phyloP scores from a whole-genome alignment of 768 basidiomycete species.

The Phylloporus scabripes region DNA sequence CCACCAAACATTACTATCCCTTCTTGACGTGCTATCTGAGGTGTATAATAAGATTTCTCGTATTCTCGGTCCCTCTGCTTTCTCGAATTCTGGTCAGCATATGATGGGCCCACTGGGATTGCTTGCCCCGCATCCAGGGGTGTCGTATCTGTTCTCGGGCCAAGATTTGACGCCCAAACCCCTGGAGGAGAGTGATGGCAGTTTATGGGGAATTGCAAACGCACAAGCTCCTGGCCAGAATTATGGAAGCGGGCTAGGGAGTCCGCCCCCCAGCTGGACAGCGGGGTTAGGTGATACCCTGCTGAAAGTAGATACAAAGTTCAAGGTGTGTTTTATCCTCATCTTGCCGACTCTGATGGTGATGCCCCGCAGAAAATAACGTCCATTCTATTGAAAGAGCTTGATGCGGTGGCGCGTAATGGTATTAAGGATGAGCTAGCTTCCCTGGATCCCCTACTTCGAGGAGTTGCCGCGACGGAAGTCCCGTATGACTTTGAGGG shows the following conservation, averaged over 20 bases:
- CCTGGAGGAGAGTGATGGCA: slow-evolving; percentile 42
- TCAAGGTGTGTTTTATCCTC: slow-evolving; percentile 55
- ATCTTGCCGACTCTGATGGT: neutral
- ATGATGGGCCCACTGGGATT: slow-evolving; percentile 72
- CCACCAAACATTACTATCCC: slow-evolving; percentile 80
- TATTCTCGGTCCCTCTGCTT: slow-evolving; percentile 77
- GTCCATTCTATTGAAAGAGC: slow-evolving; percentile 71
- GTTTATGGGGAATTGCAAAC: slow-evolving; percentile 72
- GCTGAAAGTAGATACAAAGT: slow-evolving; percentile 73
- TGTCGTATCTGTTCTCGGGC: slow-evolving; percentile 62
- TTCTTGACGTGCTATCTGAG: slow-evolving; percentile 85
- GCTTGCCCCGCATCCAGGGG: slow-evolving; percentile 74
- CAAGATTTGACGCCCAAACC: slow-evolving; percentile 36
- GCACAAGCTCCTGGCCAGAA: slow-evolving; percentile 28
- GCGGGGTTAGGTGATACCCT: slow-evolving; percentile 64
- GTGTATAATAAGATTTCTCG: slow-evolving; percentile 84
- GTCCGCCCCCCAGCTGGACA: slow-evolving; percentile 59
- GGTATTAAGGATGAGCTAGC: slow-evolving; percentile 80
- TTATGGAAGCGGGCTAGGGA: slow-evolving; percentile 35
- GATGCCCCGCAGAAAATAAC: slow-evolving; percentile 68
- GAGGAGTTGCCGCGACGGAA: slow-evolving; percentile 45
- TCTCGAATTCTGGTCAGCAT: slow-evolving; percentile 63
- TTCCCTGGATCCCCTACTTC: slow-evolving; percentile 71
- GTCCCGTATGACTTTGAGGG: slow-evolving; percentile 42
- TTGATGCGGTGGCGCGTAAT: slow-evolving; percentile 75